Conservation (phyloP, 2,329 filamentous ascomycete species). For the Dactylellina leptospora region DNA sequence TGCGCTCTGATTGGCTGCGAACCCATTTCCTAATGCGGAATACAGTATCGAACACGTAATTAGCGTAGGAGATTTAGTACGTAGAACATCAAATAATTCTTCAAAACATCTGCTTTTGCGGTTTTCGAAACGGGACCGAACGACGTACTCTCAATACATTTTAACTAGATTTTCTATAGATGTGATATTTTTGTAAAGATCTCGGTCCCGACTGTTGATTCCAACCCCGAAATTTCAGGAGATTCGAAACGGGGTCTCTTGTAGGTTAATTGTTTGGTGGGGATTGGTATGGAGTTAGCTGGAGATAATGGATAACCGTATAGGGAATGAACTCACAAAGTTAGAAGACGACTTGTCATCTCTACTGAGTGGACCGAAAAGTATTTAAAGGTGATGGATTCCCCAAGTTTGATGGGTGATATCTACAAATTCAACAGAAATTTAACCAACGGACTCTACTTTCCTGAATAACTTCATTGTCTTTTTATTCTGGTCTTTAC, state of each 20-base stretch:
- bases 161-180: too few relatives aligned
- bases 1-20: conserved; percentile 21
- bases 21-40: conserved; percentile 8
- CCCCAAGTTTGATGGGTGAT: not conserved
- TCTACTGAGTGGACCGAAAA: not conserved
- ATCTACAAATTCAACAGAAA: not conserved
- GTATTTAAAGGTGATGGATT: not conserved
- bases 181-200: not conserved
- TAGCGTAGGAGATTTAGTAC: not conserved
- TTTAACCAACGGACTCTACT: not conserved
- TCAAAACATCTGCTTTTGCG: too few relatives aligned
- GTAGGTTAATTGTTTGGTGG: not conserved
- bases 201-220: not conserved
- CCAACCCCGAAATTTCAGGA: not conserved
- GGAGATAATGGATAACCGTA: not conserved
- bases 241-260: not conserved
- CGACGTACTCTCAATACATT: too few relatives aligned
- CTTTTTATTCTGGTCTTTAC: not conserved
- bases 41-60: too few relatives aligned
- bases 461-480: not conserved
- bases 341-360: too few relatives aligned
- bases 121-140: too few relatives aligned
- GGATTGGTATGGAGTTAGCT: conserved; percentile 1
- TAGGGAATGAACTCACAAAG: not conserved
- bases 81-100: too few relatives aligned